These are phyloP conservation scores for Metroxylon sagu DNA, from an alignment of 176 grass and related monocot genomes.

Conservation along the genomic window DNA sequence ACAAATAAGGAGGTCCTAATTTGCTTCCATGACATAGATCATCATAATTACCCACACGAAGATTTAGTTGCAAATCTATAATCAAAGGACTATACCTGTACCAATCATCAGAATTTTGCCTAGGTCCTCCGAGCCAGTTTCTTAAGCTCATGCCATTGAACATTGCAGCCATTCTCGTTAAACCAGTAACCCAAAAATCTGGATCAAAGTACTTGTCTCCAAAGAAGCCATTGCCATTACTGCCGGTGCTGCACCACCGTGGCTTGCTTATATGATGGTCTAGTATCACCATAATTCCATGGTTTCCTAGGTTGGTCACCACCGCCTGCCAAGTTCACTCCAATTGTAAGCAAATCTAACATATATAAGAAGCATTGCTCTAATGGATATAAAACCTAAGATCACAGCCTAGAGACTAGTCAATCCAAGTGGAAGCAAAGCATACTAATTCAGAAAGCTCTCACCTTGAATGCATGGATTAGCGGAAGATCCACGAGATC, in stretches of 20 bases:
- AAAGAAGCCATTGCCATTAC: constrained; percentile 86
- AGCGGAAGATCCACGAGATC: constrained; percentile 52
- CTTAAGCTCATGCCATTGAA: constrained; percentile 83
- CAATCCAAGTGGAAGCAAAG: too few relatives aligned
- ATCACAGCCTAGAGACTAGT: too few relatives aligned
- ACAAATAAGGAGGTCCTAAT: too few relatives aligned
- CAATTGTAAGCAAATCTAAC: background rate
- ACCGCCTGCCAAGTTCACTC: constrained; percentile 31
- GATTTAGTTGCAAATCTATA: too few relatives aligned
- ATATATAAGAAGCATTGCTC: too few relatives aligned
- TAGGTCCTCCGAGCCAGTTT: constrained; percentile 68
- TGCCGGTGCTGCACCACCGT: constrained; percentile 57
- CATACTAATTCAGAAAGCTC: background rate
- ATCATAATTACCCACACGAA: too few relatives aligned
- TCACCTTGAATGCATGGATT: constrained; percentile 69
- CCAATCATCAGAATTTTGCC: constrained; percentile 66
- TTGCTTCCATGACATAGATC: too few relatives aligned
- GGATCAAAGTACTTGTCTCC: constrained; percentile 65
- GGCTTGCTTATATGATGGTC: constrained; percentile 88
- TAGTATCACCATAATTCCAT: constrained; percentile 74
- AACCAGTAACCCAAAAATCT: constrained; percentile 55
- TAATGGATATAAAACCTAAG: too few relatives aligned
- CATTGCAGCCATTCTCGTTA: constrained; percentile 58
- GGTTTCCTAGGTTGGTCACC: constrained; percentile 54
- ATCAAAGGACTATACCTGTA: constrained; percentile 46